A percentile compares a stretch with the other conserved stretches of the same genome.
These are phyloP conservation scores for Globisporangium alternatum DNA, from an alignment of 352 stramenopile genomes.

Conservation along the genomic window DNA sequence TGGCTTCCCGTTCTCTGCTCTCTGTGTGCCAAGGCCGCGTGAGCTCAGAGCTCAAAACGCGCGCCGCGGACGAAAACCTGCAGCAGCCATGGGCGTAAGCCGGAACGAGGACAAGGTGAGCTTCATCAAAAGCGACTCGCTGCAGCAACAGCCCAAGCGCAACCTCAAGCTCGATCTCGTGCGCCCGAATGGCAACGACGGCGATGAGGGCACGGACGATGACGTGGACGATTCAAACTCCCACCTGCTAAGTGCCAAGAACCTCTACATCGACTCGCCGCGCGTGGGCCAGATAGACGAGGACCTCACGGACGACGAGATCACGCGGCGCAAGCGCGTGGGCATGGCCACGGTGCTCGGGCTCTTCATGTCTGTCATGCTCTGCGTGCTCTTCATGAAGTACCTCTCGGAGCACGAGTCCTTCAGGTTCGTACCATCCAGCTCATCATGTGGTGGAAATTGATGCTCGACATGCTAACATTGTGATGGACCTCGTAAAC, in stretches of 20 bases:
- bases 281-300: conserved; percentile 41
- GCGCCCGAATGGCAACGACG: conserved; percentile 19
- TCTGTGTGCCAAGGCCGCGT: background rate
- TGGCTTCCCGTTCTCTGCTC: background rate
- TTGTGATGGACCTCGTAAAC: background rate
- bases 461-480: background rate
- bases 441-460: background rate
- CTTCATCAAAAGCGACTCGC: conserved; percentile 50
- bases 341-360: conserved; percentile 52
- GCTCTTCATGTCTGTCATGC: conserved; percentile 55
- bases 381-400: conserved; percentile 65
- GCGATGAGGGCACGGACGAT: conserved; percentile 33
- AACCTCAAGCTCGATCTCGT: conserved; percentile 28
- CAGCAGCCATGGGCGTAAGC: conserved; percentile 17
- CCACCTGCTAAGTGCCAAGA: conserved; percentile 35
- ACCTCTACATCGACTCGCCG: conserved; percentile 73
- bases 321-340: conserved; percentile 46
- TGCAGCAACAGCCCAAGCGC: conserved; percentile 26
- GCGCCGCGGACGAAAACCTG: background rate
- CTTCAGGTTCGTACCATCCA: conserved; percentile 39
- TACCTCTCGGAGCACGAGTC: conserved; percentile 65
- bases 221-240: conserved; percentile 36
- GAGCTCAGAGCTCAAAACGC: conserved; percentile 17
- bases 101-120: conserved; percentile 43
- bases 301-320: conserved; percentile 48